Percentiles rank a stretch among this genome's conserved stretches.
Evolutionary conservation across 2,329 filamentous ascomycete species (phyloP).

Genomic region (Penicillium polonicum): DNA sequence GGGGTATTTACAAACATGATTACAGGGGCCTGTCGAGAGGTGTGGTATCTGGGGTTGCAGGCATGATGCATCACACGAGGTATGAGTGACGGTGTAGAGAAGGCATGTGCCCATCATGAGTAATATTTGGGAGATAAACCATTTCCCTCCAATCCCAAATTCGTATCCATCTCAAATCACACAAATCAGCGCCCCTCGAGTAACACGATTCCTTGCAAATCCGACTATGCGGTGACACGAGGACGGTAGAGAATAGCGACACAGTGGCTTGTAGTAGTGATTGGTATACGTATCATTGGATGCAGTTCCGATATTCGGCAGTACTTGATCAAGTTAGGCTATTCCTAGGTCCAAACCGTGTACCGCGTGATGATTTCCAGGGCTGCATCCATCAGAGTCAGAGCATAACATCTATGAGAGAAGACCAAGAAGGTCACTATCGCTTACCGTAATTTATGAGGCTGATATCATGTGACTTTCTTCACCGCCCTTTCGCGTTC

Average conservation of each 20-base stretch:
- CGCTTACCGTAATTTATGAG: slow-evolving; percentile 10
- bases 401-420: neutral
- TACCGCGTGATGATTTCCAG: neutral
- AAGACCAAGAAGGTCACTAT: slow-evolving; percentile 8
- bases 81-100: slow-evolving; percentile 8
- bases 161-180: neutral
- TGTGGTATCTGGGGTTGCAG: slow-evolving; percentile 10
- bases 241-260: slow-evolving; percentile 2
- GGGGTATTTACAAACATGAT: neutral
- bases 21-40: neutral
- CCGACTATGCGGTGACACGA: slow-evolving; percentile 9
- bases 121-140: neutral
- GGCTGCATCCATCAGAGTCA: no score
- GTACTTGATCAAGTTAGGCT: neutral
- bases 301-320: neutral
- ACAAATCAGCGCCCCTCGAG: slow-evolving; percentile 1
- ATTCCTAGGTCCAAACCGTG: neutral
- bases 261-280: neutral
- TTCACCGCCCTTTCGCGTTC: slow-evolving; percentile 31
- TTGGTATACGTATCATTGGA: neutral
- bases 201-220: slow-evolving; percentile 12
- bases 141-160: slow-evolving; percentile 6
- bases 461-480: slow-evolving; percentile 27
- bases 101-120: neutral
- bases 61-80: slow-evolving; percentile 16